These are phyloP conservation scores for Penicillium turbatum DNA, from an alignment of 495 filamentous ascomycete genomes.

Conservation along the genomic window DNA sequence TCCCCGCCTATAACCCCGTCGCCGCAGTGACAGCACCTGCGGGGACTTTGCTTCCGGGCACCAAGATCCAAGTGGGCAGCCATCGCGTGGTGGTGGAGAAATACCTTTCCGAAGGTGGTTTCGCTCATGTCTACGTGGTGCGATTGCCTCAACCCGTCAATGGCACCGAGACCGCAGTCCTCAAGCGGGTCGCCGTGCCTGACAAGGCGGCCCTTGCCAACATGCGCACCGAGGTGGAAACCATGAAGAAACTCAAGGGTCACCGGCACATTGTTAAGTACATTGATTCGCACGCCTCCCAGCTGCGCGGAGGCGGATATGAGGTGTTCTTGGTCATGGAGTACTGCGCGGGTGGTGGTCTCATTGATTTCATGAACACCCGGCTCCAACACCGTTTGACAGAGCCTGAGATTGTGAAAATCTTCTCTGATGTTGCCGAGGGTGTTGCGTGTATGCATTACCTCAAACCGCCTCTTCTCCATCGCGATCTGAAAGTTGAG, in stretches of 20 bases:
- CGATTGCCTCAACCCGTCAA: constrained; percentile 73
- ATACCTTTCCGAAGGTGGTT: constrained; percentile 97
- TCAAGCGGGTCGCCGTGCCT: constrained; percentile 96
- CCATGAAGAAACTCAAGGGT: constrained; percentile 98
- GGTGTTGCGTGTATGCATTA: constrained; percentile 99
- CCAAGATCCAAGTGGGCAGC: constrained; percentile 89
- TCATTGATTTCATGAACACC: constrained; percentile 99
- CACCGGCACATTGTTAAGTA: constrained; percentile 95
- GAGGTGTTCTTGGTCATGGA: constrained; percentile 99
- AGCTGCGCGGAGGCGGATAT: constrained; percentile 87
- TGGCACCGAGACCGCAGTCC: constrained; percentile 77
- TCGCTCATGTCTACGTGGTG: constrained; percentile 97
- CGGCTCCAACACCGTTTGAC: constrained; percentile 92
- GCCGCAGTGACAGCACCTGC: constrained; percentile 56
- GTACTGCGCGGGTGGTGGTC: constrained; percentile 74
- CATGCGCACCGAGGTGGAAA: constrained; percentile 98
- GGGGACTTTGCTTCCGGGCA: constrained; percentile 88
- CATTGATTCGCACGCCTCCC: constrained; percentile 95
- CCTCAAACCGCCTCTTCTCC: constrained; percentile 86
- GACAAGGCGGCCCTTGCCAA: constrained; percentile 89
- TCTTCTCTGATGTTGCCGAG: constrained; percentile 92
- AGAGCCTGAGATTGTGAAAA: constrained; percentile 94
- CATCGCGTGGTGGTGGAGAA: constrained; percentile 96
- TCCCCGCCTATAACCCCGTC: constrained; percentile 38
- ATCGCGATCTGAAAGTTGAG: constrained; percentile 96